Evolutionary conservation across 192 early-diverging fungal species (phyloP).

Genomic region (Dissophora globulifera): DNA sequence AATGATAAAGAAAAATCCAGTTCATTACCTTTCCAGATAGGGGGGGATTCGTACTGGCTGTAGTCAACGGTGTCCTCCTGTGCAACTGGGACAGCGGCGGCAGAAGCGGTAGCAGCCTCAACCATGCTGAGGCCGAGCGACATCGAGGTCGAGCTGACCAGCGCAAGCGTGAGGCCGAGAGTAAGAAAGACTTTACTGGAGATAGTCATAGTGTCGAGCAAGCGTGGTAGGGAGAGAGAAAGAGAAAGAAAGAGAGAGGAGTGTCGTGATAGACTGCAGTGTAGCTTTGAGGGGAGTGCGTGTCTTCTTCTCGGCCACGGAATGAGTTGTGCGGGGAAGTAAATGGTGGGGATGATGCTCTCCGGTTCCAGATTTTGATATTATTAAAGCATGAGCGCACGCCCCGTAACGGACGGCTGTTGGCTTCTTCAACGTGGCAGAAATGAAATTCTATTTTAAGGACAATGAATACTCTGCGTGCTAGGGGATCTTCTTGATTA

Average conservation of each 20-base stretch:
- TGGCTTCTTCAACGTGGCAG: neutral
- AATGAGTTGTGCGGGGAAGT: too few relatives aligned
- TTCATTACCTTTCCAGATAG: constrained; percentile 41
- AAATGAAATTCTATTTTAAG: too few relatives aligned
- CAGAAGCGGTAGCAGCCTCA: neutral
- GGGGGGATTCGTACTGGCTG: constrained; percentile 21
- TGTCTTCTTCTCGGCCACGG: too few relatives aligned
- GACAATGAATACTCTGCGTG: too few relatives aligned
- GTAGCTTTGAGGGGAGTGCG: too few relatives aligned
- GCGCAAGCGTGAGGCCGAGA: neutral
- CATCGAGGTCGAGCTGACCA: neutral
- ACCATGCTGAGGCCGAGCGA: neutral
- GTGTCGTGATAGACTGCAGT: too few relatives aligned
- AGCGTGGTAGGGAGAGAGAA: neutral
- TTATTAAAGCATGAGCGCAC: neutral
- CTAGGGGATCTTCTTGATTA: neutral
- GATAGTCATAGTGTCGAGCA: neutral
- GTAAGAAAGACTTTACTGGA: neutral
- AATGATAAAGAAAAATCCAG: neutral
- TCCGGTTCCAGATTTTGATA: too few relatives aligned
- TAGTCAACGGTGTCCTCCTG: constrained; percentile 15
- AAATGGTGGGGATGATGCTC: too few relatives aligned
- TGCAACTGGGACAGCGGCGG: neutral
- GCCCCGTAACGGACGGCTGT: neutral
- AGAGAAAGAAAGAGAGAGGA: neutral